Conservation (phyloP, 257 asterid species). For the Jacaranda mimosifolia region DNA sequence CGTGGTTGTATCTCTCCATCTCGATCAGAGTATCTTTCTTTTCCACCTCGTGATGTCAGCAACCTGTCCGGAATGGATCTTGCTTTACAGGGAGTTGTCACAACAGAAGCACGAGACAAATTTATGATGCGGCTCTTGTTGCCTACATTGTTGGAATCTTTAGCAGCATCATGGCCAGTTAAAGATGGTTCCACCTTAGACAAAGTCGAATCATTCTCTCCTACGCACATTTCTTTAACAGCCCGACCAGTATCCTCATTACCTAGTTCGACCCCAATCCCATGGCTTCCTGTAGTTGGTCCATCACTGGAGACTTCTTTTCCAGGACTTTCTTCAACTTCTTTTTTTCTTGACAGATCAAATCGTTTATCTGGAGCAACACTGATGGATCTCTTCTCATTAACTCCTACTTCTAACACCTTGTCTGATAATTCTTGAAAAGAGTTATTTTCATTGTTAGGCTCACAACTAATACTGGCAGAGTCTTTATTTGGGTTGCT, state of each 20-base stretch:
- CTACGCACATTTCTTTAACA: constrained; percentile 43
- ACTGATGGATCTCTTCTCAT: constrained; percentile 42
- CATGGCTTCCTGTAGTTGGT: constrained; percentile 46
- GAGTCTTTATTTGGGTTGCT: constrained; percentile 41
- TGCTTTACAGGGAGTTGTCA: constrained; percentile 54
- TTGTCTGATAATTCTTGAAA: constrained; percentile 43
- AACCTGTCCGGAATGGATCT: constrained; percentile 58
- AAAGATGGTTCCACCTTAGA: constrained; percentile 54
- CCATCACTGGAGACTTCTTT: constrained; percentile 48
- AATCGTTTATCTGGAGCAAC: constrained; percentile 40
- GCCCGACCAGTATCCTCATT: constrained; percentile 48
- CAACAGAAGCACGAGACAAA: constrained; percentile 68
- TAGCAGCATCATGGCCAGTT: constrained; percentile 49
- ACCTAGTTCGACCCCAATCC: constrained; percentile 38
- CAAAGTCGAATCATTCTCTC: constrained; percentile 45
- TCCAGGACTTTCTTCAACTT: constrained; percentile 37
- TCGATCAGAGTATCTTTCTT: constrained; percentile 65
- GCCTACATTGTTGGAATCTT: constrained; percentile 53
- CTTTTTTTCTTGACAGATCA: constrained; percentile 43
- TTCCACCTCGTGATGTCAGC: constrained; percentile 62
- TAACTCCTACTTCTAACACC: constrained; percentile 42
- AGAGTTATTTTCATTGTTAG: constrained; percentile 43
- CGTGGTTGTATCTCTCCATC: constrained; percentile 62
- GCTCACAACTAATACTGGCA: constrained; percentile 40
- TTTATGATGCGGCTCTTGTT: constrained; percentile 82